Percentiles rank a stretch among this genome's conserved stretches.
Evolutionary conservation across 441 rosid species (phyloP).

Genomic region (Sinapis alba): DNA sequence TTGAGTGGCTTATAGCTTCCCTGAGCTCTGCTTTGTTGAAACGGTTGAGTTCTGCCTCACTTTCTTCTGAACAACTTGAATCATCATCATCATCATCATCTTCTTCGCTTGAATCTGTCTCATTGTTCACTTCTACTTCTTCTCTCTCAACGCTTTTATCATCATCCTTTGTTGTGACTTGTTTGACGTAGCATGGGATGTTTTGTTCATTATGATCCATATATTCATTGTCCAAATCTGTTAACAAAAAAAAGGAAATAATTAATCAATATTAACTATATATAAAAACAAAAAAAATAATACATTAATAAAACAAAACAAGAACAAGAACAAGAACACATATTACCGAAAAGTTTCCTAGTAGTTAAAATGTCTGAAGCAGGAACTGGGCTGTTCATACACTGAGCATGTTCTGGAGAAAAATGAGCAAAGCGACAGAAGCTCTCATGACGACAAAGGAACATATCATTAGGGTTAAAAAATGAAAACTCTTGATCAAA

Average conservation of each 20-base stretch:
- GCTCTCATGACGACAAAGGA: conserved; percentile 80
- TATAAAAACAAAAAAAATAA: neutral
- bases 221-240: conserved; percentile 54
- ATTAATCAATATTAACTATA: neutral
- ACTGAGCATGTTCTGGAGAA: conserved; percentile 42
- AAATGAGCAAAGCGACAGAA: conserved; percentile 52
- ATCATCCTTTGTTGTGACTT: neutral
- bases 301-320: neutral
- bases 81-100: conserved; percentile 26
- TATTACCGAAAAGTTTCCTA: conserved; percentile 30
- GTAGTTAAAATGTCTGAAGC: conserved; percentile 15
- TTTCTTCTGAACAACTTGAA: conserved; percentile 44
- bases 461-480: conserved; percentile 52
- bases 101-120: conserved; percentile 41
- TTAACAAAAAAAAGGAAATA: neutral
- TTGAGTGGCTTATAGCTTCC: conserved; percentile 40
- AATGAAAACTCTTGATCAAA: conserved; percentile 67
- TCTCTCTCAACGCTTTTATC: conserved; percentile 33
- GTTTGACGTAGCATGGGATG: conserved; percentile 20
- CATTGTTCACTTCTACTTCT: conserved; percentile 17
- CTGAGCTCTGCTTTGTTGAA: conserved; percentile 31
- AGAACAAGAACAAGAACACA: neutral
- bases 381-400: conserved; percentile 34
- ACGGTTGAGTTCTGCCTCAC: conserved; percentile 27
- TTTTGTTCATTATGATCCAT: conserved; percentile 41